phyloP scores from a whole-genome alignment of 345 rosid species.

The Eucalyptus pumila region DNA sequence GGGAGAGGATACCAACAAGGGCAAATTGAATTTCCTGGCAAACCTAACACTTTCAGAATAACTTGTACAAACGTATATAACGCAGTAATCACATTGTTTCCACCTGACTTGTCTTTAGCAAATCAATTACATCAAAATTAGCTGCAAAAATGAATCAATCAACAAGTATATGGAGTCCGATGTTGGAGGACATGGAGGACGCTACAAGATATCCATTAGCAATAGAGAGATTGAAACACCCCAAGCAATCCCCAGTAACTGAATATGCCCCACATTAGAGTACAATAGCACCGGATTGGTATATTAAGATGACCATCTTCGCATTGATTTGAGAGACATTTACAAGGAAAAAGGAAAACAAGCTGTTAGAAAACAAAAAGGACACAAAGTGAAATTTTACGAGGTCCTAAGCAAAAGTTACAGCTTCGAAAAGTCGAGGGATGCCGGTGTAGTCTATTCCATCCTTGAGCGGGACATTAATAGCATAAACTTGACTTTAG shows the following conservation, averaged over 20 bases:
- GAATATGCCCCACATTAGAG: constrained; percentile 98
- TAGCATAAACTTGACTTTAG: no score
- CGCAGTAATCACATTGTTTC: background rate
- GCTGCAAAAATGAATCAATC: background rate
- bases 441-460: fast-evolving
- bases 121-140: background rate
- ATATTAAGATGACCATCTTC: constrained; percentile 38
- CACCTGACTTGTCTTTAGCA: background rate
- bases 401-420: no score
- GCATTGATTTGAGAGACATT: no score
- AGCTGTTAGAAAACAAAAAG: no score
- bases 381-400: no score
- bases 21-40: constrained; percentile 86
- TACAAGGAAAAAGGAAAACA: no score
- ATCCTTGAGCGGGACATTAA: no score
- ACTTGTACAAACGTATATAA: background rate
- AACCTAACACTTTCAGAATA: constrained; percentile 76
- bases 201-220: constrained; percentile 66
- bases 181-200: background rate
- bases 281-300: constrained; percentile 77
- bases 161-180: background rate
- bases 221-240: constrained; percentile 92
- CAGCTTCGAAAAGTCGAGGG: no score
- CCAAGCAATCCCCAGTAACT: constrained; percentile 81
- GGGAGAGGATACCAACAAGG: constrained; percentile 36